Evolutionary conservation across 169 alveolate genomes (phyloP), one percentile per base, ranked within the genome.

Genomic region (Plasmodium ovale): DNA sequence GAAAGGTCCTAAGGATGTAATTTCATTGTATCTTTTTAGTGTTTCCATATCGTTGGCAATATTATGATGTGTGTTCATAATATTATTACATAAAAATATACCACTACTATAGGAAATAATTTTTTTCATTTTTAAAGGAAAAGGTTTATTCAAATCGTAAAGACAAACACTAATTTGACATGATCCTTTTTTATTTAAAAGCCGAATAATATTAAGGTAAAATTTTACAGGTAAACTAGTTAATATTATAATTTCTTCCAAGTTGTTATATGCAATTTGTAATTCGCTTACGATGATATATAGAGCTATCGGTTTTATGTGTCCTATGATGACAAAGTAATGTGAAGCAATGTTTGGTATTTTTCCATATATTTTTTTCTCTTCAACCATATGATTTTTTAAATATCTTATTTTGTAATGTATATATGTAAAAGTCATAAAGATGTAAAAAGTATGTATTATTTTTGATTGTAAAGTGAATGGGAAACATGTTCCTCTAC

Each of bases 1-100:
- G n/a, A 56, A 85, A 6, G 91, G 67, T 16, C 87, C 87, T 0
- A 85, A 37, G 4, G 72, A 56, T 29, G 44, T 54, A n/a, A 85
- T 69, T 85, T 85, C 91, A 53, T 70, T 85, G 31, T 85, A 64
- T 47, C 91, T 37, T 69, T 85, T 85, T 54, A 85, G 39, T 19
- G 91, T 85, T 37, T 85, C 91, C 87, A 70, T 85, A 49, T 85
- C 91, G 62, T 85, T 85, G 27, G 37, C 25, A 56, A 85, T 85
- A 54, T 85, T 85, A 39, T 85, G 87, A 72, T 85, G 87, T 12
- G 85, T 56, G 9, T 85, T 85, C 49, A 85, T 58, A 29, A 85
- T 62, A 67, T 85, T 85, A 64, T 85, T 85, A 21, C 91, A 85
- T 56, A 85, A 68, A 60, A 85, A 85, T 10, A 85, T 58, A 1